Conservation (phyloP, 768 basidiomycete species). For the Lactifluus pinguis region DNA sequence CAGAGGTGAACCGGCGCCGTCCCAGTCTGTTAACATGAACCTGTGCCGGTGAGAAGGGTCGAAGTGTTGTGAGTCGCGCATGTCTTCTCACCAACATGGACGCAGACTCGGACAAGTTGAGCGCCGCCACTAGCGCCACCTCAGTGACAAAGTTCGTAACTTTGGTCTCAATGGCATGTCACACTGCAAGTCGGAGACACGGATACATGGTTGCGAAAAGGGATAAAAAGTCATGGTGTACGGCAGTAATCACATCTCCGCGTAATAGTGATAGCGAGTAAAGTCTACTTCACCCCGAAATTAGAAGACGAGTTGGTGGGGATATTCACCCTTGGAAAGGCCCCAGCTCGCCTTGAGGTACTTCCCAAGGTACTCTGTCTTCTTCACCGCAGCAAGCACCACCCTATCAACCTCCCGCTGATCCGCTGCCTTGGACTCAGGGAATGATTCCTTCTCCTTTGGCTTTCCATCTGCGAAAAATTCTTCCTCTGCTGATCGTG, state of each 20-base stretch:
- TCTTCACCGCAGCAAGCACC: slow-evolving; percentile 78
- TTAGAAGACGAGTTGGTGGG: slow-evolving; percentile 90
- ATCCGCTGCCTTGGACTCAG: slow-evolving; percentile 79
- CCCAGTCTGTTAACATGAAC: neutral
- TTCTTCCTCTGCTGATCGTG: slow-evolving; percentile 85
- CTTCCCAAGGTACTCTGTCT: slow-evolving; percentile 82
- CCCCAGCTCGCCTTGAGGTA: slow-evolving; percentile 92
- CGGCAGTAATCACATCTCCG: slow-evolving; percentile 18
- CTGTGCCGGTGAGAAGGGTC: neutral
- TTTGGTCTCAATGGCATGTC: neutral
- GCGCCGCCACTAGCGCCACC: neutral
- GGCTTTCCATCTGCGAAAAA: slow-evolving; percentile 95
- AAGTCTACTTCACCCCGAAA: slow-evolving; percentile 13
- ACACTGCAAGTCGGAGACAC: neutral
- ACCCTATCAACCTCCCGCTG: slow-evolving; percentile 84
- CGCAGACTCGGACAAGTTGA: neutral
- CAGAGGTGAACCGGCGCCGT: slow-evolving; percentile 8
- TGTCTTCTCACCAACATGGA: slow-evolving; percentile 9
- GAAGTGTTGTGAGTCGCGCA: neutral
- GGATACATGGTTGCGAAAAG: slow-evolving; percentile 15
- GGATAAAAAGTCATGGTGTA: slow-evolving; percentile 14
- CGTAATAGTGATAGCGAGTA: slow-evolving; percentile 13
- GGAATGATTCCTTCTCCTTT: slow-evolving; percentile 78
- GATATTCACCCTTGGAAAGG: slow-evolving; percentile 93
- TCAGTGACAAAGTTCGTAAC: too few relatives aligned